Conservation (phyloP, 306 rosid species). For the Coriaria nepalensis region DNA sequence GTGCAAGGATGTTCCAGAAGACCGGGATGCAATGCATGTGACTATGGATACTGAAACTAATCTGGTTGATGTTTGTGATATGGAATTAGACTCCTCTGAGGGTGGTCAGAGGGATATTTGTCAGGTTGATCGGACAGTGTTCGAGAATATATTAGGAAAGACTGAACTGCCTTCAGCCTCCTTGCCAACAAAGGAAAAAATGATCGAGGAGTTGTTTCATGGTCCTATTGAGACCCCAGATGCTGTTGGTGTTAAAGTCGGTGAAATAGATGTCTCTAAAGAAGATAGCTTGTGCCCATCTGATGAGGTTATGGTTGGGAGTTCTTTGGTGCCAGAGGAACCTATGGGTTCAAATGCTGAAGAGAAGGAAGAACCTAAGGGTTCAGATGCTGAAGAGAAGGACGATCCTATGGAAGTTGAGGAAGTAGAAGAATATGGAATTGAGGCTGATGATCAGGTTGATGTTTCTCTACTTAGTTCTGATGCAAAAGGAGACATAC, state of each 20-base stretch:
- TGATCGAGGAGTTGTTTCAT: constrained; percentile 9
- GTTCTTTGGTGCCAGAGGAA: constrained; percentile 2
- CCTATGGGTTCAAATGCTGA: not conserved
- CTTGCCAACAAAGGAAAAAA: constrained; percentile 7
- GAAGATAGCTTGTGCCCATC: not conserved
- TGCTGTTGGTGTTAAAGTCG: too few species aligned
- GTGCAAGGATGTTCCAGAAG: constrained; percentile 9
- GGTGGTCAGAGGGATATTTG: constrained; percentile 14
- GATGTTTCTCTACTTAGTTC: constrained; percentile 6
- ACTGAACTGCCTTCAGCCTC: constrained; percentile 7
- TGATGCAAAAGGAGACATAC: constrained; percentile 1
- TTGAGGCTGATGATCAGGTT: constrained; percentile 6
- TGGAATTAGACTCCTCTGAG: constrained; percentile 20
- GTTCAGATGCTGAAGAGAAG: too few species aligned
- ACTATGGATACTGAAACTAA: constrained; percentile 5
- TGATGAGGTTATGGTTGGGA: constrained; percentile 10
- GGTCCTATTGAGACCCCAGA: not conserved
- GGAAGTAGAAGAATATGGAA: constrained; percentile 11
- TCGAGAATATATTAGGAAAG: constrained; percentile 1
- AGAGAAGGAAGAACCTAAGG: too few species aligned
- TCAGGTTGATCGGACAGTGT: constrained; percentile 10
- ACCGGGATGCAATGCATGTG: constrained; percentile 6
- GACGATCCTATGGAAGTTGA: not conserved
- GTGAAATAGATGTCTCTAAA: too few species aligned
- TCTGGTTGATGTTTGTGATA: constrained; percentile 11